Percentiles rank a stretch among this genome's conserved stretches.
phyloP scores from a whole-genome alignment of 208 protist species.

The Wallacemonas sp. region DNA sequence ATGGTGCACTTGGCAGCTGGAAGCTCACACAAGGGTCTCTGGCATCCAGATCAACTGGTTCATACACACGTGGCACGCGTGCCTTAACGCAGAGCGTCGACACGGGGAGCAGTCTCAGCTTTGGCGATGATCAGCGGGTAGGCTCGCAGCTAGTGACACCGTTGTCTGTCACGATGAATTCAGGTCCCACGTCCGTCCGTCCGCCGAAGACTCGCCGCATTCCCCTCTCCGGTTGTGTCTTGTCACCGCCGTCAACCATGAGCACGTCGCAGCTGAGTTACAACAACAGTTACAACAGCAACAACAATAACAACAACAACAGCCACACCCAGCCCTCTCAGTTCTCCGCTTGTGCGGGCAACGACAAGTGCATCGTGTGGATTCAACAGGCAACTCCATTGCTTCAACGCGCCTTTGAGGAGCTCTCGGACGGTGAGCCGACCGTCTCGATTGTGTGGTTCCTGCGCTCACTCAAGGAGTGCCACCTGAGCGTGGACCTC shows the following conservation, averaged over 20 bases:
- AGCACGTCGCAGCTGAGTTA: not conserved
- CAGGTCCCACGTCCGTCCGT: too few species aligned
- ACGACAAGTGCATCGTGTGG: not conserved
- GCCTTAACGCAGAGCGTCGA: too few species aligned
- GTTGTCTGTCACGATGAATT: too few species aligned
- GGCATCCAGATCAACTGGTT: too few species aligned
- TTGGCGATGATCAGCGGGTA: too few species aligned
- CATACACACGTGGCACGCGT: too few species aligned
- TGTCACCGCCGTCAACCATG: not conserved
- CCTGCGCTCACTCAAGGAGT: conserved; percentile 20
- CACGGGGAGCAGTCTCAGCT: too few species aligned
- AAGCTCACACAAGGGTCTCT: too few species aligned
- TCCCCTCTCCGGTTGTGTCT: too few species aligned
- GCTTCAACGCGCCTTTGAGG: not conserved
- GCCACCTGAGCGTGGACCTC: conserved; percentile 28
- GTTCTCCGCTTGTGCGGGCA: not conserved
- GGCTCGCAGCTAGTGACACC: too few species aligned
- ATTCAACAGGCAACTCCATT: not conserved
- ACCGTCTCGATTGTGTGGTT: conserved; percentile 27
- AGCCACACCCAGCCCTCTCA: not conserved
- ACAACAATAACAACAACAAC: conserved; percentile 7
- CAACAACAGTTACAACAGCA: not conserved
- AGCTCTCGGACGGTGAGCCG: not conserved
- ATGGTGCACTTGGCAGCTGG: too few species aligned
- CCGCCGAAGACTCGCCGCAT: too few species aligned